These are phyloP conservation scores for Stachybotrys chartarum DNA, from an alignment of 2,329 filamentous ascomycete genomes.

Conservation along the genomic window DNA sequence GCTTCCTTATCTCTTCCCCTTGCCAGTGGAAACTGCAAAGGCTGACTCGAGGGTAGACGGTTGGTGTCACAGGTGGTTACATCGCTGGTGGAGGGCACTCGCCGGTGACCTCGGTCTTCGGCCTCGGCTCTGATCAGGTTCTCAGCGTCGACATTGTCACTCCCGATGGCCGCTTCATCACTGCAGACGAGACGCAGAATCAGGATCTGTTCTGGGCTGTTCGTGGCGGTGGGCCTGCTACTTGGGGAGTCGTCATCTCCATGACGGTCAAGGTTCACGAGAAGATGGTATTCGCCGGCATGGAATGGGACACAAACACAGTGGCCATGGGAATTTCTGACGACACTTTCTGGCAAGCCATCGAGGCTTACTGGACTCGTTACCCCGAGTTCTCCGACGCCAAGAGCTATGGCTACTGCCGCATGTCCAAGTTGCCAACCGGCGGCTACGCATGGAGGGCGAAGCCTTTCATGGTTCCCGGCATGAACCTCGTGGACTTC, in stretches of 20 bases:
- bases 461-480: constrained; percentile 27
- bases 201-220: constrained; percentile 44
- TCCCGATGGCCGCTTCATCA: constrained; percentile 32
- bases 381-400: constrained; percentile 20
- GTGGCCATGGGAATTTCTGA: constrained; percentile 19
- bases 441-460: constrained; percentile 19
- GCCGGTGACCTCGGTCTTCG: constrained; percentile 33
- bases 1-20: constrained; percentile 1
- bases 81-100: constrained; percentile 39
- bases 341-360: constrained; percentile 23
- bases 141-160: constrained; percentile 41
- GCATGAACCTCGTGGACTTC: constrained; percentile 22
- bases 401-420: constrained; percentile 19
- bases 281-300: constrained; percentile 23
- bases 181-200: constrained; percentile 31
- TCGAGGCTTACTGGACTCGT: constrained; percentile 21
- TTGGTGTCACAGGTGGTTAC: constrained; percentile 20
- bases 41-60: constrained; percentile 6
- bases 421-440: constrained; percentile 7
- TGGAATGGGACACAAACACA: constrained; percentile 25
- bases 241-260: constrained; percentile 34
- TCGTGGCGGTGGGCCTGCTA: constrained; percentile 34
- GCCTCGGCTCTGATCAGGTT: constrained; percentile 40
- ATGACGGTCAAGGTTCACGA: constrained; percentile 24
- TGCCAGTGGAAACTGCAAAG: background rate